Evolutionary conservation across 2,329 filamentous ascomycete species (phyloP).

Genomic region (Alternaria gaisen): DNA sequence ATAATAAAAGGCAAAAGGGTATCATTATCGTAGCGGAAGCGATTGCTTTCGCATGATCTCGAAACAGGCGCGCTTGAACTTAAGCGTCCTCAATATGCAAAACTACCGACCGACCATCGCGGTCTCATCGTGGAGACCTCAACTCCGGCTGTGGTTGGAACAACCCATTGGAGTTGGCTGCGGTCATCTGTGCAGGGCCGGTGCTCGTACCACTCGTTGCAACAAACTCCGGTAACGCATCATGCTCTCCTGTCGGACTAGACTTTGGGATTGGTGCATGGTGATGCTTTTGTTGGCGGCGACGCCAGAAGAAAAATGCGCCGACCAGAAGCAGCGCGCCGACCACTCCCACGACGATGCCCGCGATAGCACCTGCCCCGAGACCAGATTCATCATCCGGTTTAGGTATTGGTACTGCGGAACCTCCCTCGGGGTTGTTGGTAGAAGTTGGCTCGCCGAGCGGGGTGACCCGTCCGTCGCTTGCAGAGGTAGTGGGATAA

Average conservation of each 20-base stretch:
- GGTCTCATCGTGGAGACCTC: neutral
- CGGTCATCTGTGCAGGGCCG: neutral
- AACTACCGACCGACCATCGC: neutral
- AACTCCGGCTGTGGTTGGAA: constrained; percentile 2
- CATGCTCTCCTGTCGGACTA: neutral
- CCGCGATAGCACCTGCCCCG: neutral
- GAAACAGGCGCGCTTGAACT: neutral
- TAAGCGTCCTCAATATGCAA: neutral
- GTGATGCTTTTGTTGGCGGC: neutral
- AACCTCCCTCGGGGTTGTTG: neutral
- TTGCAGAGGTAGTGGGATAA: neutral
- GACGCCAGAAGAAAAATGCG: neutral
- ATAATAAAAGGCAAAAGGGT: neutral
- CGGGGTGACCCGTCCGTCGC: neutral
- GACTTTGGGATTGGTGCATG: neutral
- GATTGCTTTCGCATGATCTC: neutral
- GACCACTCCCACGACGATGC: constrained; percentile 1
- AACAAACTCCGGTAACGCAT: neutral
- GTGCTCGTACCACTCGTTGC: neutral
- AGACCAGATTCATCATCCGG: neutral
- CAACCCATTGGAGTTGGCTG: neutral
- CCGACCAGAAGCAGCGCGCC: neutral
- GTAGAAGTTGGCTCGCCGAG: neutral
- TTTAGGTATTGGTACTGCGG: neutral
- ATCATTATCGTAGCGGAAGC: neutral